Base-by-base conservation (phyloP, 768 basidiomycete species). In the Crassisporium funariophilum region DNA sequence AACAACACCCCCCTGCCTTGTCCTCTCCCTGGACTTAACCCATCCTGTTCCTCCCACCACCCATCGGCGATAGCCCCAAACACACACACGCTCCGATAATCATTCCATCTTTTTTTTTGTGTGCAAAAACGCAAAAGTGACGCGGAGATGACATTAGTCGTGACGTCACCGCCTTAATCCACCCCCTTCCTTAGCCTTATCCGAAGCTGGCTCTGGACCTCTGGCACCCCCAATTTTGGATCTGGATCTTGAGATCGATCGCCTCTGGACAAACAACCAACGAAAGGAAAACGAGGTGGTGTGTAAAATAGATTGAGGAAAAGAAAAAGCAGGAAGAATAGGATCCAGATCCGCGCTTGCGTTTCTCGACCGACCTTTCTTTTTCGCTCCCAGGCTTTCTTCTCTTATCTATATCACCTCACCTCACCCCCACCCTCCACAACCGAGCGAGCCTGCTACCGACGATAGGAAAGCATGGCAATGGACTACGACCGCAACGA, bases 401-500 rank as follows among this genome's bases (percentile, higher is more conserved):
- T 29, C 38, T 46, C 50, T 43, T 43, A 31, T 48, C 37, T 45
- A 40, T 35, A 38, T 51, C 47, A 13, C 48, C 35, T 46, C 57
- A 42, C 43, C 44, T 47, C 46, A 43, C 44, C 50, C 36, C 46
- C 42, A 40, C 16, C 34, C 44, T 31, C 31, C 37, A 40, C 27
- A 22, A 34, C 38, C 44, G 7, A 20, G 24, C 38, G 16, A 23
- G n/a, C n/a, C n/a, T n/a, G n/a, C n/a, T n/a, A n/a, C n/a, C n/a
- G n/a, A n/a, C n/a, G n/a, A 9, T 5, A 23, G n/a, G 24, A 37
- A 5, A 23, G 15, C 16, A 13, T 19, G 22, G 8, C 21, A 20
- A 79, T 79, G 77, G 87, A 88, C 70, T 89, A 88, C 70, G 86
- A 88, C 69, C 79, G 84, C 25, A 86, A 84, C 67, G 86, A 89